Percentiles rank a stretch among this genome's conserved stretches.
phyloP scores from a whole-genome alignment of 2,329 filamentous ascomycete genomes.

The Esteya vermicola region DNA sequence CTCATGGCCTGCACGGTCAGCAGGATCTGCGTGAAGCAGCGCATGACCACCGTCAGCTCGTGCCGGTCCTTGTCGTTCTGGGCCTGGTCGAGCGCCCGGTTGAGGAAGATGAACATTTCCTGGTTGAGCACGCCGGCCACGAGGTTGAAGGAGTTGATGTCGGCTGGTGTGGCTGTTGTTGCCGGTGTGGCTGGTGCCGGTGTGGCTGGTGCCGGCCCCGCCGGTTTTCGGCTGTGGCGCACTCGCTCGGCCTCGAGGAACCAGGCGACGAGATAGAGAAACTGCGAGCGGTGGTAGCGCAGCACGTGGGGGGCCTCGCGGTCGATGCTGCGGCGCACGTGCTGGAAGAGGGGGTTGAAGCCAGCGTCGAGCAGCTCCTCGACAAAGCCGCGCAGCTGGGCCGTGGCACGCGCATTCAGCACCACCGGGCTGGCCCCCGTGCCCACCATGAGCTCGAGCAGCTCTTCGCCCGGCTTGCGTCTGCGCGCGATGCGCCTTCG shows the following conservation, averaged over 20 bases:
- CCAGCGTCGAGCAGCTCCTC: slow-evolving; percentile 89
- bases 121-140: slow-evolving; percentile 86
- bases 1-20: slow-evolving; percentile 89
- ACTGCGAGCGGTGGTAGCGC: slow-evolving; percentile 66
- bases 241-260: slow-evolving; percentile 76
- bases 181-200: too few species aligned
- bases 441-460: slow-evolving; percentile 55
- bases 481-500: slow-evolving; percentile 46
- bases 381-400: slow-evolving; percentile 66
- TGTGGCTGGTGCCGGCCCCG: too few species aligned
- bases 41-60: slow-evolving; percentile 75
- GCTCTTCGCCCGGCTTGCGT: slow-evolving; percentile 47
- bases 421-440: slow-evolving; percentile 51
- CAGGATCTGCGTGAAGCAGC: slow-evolving; percentile 88
- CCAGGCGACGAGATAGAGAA: slow-evolving; percentile 87
- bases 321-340: slow-evolving; percentile 79
- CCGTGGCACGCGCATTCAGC: slow-evolving; percentile 59
- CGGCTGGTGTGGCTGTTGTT: slow-evolving; percentile 24
- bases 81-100: slow-evolving; percentile 64
- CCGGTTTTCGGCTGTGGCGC: slow-evolving; percentile 35
- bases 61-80: slow-evolving; percentile 78
- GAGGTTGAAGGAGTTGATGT: slow-evolving; percentile 66
- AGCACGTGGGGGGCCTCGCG: slow-evolving; percentile 73
- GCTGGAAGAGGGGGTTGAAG: slow-evolving; percentile 82
- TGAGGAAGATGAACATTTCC: slow-evolving; percentile 84